These are phyloP conservation scores for Mycosphaerella sp. DNA, from an alignment of 2,329 filamentous ascomycete genomes.

Conservation along the genomic window DNA sequence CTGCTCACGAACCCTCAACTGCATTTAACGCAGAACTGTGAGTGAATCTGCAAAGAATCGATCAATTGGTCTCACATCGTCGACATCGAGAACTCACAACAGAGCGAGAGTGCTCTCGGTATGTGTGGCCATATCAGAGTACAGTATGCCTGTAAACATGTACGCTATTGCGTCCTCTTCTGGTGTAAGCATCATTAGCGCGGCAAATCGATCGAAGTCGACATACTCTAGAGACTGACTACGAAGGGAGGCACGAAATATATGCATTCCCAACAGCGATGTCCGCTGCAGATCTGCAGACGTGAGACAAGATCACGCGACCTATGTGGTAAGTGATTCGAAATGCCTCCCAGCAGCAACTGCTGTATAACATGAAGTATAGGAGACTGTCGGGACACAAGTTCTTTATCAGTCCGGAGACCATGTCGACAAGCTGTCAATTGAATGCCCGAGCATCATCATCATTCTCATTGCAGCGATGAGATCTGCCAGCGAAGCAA, in stretches of 20 bases:
- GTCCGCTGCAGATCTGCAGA: not conserved
- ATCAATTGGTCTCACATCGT: no score
- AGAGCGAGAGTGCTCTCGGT: not conserved
- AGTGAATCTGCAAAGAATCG: no score
- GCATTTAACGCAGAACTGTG: no score
- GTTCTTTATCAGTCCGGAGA: not conserved
- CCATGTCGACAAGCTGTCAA: not conserved
- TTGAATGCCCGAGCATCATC: no score
- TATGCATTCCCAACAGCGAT: not conserved
- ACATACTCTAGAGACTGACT: no score
- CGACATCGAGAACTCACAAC: no score
- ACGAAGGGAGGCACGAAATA: not conserved
- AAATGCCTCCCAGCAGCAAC: not conserved
- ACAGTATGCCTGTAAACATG: not conserved
- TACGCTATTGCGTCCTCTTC: not conserved
- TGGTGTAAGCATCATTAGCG: not conserved
- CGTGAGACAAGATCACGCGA: not conserved
- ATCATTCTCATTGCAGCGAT: no score
- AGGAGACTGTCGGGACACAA: conserved; percentile 1
- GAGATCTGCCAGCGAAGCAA: no score
- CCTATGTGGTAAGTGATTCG: not conserved
- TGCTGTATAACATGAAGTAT: not conserved
- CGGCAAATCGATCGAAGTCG: no score
- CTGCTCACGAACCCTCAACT: no score
- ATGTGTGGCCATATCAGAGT: not conserved